These are phyloP conservation scores for Parathielavia appendiculata DNA, from an alignment of 495 filamentous ascomycete genomes.

Conservation along the genomic window DNA sequence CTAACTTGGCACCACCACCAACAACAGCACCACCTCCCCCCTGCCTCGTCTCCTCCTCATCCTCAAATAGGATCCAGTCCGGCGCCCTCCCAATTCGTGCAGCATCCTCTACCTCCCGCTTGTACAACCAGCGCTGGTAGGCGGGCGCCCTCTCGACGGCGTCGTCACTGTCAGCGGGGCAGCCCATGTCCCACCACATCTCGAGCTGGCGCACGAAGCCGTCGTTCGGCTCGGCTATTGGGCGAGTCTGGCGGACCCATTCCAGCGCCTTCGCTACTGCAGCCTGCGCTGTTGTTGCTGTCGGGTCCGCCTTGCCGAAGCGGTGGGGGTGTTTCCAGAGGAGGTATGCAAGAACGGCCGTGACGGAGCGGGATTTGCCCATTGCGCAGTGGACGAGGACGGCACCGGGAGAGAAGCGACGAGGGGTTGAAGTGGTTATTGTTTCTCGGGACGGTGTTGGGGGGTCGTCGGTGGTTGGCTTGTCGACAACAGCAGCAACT, in stretches of 20 bases:
- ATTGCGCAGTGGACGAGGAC: constrained; percentile 69
- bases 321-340: constrained; percentile 57
- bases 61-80: constrained; percentile 77
- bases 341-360: constrained; percentile 78
- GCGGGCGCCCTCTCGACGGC: constrained; percentile 56
- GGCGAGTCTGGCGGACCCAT: constrained; percentile 58
- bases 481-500: not conserved
- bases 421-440: not conserved
- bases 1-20: constrained; percentile 5
- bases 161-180: constrained; percentile 53
- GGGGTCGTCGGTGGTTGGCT: constrained; percentile 1
- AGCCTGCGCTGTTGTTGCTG: constrained; percentile 17
- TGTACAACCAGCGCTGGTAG: constrained; percentile 88
- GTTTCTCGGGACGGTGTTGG: not conserved
- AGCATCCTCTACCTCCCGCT: constrained; percentile 68
- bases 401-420: constrained; percentile 21
- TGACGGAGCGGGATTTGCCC: constrained; percentile 89
- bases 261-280: constrained; percentile 41
- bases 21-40: constrained; percentile 11
- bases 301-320: constrained; percentile 32
- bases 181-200: constrained; percentile 80
- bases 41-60: constrained; percentile 52
- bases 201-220: constrained; percentile 85
- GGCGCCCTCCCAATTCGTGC: constrained; percentile 57
- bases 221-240: constrained; percentile 75